These are phyloP conservation scores for Entelexis sorbosivorans DNA, from an alignment of 1,139 yeast genomes.

Conservation along the genomic window DNA sequence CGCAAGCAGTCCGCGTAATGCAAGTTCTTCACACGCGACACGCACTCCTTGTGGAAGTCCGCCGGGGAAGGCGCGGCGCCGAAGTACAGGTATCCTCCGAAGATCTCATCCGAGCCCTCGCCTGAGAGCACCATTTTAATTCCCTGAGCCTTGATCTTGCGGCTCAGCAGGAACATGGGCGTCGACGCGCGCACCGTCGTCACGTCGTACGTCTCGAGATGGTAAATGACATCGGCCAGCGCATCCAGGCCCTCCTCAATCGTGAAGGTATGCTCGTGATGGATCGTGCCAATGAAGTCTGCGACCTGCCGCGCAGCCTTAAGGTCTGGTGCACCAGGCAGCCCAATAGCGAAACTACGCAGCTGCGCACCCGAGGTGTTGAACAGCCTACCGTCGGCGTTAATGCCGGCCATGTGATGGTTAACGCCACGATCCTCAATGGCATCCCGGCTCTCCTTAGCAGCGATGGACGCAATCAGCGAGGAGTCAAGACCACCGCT, in stretches of 20 bases:
- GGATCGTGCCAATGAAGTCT: constrained; percentile 79
- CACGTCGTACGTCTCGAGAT: constrained; percentile 94
- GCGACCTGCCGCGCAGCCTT: constrained; percentile 96
- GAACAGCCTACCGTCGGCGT: constrained; percentile 67
- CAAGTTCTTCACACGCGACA: constrained; percentile 89
- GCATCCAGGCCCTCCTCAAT: constrained; percentile 95
- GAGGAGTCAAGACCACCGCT: constrained; percentile 97
- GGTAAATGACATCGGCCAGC: constrained; percentile 83
- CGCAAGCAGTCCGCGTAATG: constrained; percentile 95
- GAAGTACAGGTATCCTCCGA: constrained; percentile 95
- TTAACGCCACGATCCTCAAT: constrained; percentile 39
- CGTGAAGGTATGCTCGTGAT: constrained; percentile 96
- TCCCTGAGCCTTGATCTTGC: constrained; percentile 98
- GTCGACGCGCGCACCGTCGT: constrained; percentile 98
- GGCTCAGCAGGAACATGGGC: constrained; percentile 90
- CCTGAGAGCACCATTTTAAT: constrained; percentile 98
- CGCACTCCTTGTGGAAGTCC: constrained; percentile 93
- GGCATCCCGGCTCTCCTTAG: constrained; percentile 85
- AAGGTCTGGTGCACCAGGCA: constrained; percentile 96
- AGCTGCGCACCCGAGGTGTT: constrained; percentile 71
- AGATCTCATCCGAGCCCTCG: constrained; percentile 97
- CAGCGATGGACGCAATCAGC: constrained; percentile 90
- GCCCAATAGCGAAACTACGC: constrained; percentile 94
- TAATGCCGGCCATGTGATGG: constrained; percentile 77
- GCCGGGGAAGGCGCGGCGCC: constrained; percentile 88